Percentiles rank a stretch among this genome's conserved stretches.
These are phyloP conservation scores for Leccinum pellstonianum DNA, from an alignment of 768 basidiomycete genomes.

Conservation along the genomic window DNA sequence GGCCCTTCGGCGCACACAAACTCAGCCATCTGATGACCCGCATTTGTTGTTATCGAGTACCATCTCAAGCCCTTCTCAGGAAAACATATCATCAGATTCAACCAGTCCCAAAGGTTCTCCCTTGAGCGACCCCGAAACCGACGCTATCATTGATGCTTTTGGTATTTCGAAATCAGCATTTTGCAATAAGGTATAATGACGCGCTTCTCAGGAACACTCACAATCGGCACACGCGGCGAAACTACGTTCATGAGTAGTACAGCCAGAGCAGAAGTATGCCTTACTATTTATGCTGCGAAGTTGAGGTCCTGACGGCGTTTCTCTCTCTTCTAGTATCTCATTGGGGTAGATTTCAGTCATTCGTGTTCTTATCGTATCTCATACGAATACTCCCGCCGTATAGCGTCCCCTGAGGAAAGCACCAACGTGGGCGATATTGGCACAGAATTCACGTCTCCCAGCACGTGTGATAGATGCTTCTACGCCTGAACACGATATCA, in stretches of 20 bases:
- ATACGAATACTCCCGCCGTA: neutral
- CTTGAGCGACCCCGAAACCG: conserved; percentile 36
- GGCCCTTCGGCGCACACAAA: conserved; percentile 51
- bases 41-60: conserved; percentile 45
- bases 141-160: conserved; percentile 48
- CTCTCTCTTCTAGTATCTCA: conserved; percentile 45
- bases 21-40: conserved; percentile 44
- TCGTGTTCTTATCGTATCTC: neutral
- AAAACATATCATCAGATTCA: conserved; percentile 23
- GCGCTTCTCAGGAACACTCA: conserved; percentile 49
- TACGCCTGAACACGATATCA: conserved; percentile 33
- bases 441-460: conserved; percentile 39
- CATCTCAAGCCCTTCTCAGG: conserved; percentile 30
- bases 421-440: conserved; percentile 14
- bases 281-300: neutral
- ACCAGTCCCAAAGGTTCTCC: conserved; percentile 4
- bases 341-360: conserved; percentile 41
- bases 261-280: conserved; percentile 62
- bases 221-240: conserved; percentile 53
- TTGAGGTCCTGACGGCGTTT: neutral
- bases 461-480: conserved; percentile 39
- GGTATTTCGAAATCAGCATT: conserved; percentile 32
- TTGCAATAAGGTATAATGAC: neutral
- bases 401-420: conserved; percentile 28
- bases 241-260: conserved; percentile 61